Percentiles rank a stretch among this genome's conserved stretches.
phyloP scores from a whole-genome alignment of 2,329 filamentous ascomycete genomes.

The Myriosclerotinia duriaeana region DNA sequence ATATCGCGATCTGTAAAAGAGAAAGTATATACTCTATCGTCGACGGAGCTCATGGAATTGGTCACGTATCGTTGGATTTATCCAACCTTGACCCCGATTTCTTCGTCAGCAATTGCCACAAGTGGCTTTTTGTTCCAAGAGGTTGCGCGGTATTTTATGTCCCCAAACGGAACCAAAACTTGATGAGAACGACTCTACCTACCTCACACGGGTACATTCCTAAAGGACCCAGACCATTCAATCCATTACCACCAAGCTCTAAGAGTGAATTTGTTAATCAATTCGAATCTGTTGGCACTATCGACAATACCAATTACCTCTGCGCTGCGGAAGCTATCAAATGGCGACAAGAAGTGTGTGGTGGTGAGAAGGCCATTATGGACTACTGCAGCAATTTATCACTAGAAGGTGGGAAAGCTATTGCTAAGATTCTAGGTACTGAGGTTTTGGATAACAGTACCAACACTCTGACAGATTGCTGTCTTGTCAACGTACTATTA shows the following conservation, averaged over 20 bases:
- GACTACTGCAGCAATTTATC: slow-evolving; percentile 64
- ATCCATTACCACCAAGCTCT: slow-evolving; percentile 44
- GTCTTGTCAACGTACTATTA: slow-evolving; percentile 70
- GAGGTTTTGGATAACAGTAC: slow-evolving; percentile 67
- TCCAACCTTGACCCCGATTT: slow-evolving; percentile 72
- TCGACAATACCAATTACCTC: slow-evolving; percentile 70
- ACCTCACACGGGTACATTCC: slow-evolving; percentile 78
- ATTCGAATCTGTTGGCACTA: slow-evolving; percentile 76
- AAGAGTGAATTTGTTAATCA: slow-evolving; percentile 61
- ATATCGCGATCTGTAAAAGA: slow-evolving; percentile 64
- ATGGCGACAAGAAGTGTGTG: slow-evolving; percentile 67
- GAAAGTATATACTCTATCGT: slow-evolving; percentile 65
- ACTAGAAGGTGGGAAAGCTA: slow-evolving; percentile 58
- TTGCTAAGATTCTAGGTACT: slow-evolving; percentile 66
- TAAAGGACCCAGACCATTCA: slow-evolving; percentile 31
- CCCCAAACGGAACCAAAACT: slow-evolving; percentile 68
- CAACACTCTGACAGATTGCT: slow-evolving; percentile 63
- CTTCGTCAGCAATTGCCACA: slow-evolving; percentile 83
- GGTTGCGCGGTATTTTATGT: slow-evolving; percentile 81
- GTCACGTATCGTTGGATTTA: slow-evolving; percentile 73
- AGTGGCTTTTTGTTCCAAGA: slow-evolving; percentile 83
- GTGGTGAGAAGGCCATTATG: slow-evolving; percentile 70
- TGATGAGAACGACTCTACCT: slow-evolving; percentile 72
- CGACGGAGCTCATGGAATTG: slow-evolving; percentile 83
- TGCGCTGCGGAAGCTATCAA: slow-evolving; percentile 69